Evolutionary conservation across 768 basidiomycete genomes (phyloP), one percentile per base, ranked within the genome.

Genomic region (Saitozyma sp.): DNA sequence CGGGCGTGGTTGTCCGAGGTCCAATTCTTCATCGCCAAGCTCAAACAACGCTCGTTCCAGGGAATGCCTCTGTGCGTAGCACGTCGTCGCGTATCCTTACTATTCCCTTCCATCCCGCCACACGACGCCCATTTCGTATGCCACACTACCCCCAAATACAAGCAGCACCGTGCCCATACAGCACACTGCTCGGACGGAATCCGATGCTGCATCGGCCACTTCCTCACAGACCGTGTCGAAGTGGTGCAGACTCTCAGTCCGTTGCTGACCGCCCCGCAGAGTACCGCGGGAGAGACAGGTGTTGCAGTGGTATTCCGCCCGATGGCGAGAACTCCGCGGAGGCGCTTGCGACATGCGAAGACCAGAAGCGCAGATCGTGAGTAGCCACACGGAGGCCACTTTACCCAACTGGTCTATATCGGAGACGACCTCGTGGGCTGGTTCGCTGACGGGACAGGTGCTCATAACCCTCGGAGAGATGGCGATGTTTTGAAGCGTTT

Each of bases 321-420:
- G 67, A 56, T 76, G 75, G 75, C 51, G 72, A 54, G 71, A 70
- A 39, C 57, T 76, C 9, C 62, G 75, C 13, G 75, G 75, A 8
- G 75, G 75, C 48, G 58, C 75, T n/a, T 74, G 72, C 58, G 75
- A 76, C 59, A 76, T 76, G 75, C 68, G 75, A 61, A 54, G 75
- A 43, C 75, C 75, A 50, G 75, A 76, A 67, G 75, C 75, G 6
- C 75, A 76, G 55, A 69, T 76, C 17, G 70, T 71, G 50, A 68
- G 73, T 65, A 7, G 9, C 17, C 48, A 45, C 13, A 8, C 11
- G n/a, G 17, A 10, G 17, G 13, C 53, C 41, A 40, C 8, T 19
- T 19, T 13, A 3, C 40, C 54, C 9, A 40, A 43, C 9, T 16
- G 49, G 19, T 17, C 46, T 8, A 16, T 39, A 37, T 48, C 16